A percentile compares a stretch with the other conserved stretches of the same genome.
These are phyloP conservation scores for Nissolia schottii DNA, from an alignment of 306 rosid genomes.

Conservation along the genomic window DNA sequence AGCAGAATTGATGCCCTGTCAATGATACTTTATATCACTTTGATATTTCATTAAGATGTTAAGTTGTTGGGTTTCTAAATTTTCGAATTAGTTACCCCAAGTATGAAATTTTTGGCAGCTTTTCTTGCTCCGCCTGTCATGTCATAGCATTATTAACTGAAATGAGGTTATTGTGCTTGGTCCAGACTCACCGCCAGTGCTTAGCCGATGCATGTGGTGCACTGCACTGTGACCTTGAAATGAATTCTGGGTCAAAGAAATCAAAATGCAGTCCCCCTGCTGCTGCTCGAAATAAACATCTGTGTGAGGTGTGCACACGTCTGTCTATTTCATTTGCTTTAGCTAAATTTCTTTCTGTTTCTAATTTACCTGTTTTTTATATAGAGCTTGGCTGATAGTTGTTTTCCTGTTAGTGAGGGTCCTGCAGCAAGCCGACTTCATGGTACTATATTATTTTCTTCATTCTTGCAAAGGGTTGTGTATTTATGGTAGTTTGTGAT, in stretches of 20 bases:
- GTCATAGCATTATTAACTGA: constrained; percentile 17
- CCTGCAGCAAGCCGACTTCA: constrained; percentile 67
- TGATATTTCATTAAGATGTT: neutral
- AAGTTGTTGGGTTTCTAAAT: neutral
- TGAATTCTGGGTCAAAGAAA: constrained; percentile 44
- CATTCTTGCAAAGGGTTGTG: constrained; percentile 16
- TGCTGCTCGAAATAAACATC: constrained; percentile 59
- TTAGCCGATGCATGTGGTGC: constrained; percentile 80
- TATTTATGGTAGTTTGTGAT: neutral
- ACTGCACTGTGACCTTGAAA: constrained; percentile 58
- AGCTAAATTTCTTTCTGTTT: neutral
- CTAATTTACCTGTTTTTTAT: constrained; percentile 13
- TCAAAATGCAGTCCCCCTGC: constrained; percentile 82
- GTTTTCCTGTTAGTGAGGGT: constrained; percentile 61
- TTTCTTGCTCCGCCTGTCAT: neutral
- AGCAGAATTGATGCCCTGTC: neutral
- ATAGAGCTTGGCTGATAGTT: constrained; percentile 64
- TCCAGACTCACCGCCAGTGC: constrained; percentile 67
- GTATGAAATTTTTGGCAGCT: neutral
- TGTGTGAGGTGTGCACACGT: constrained; percentile 70
- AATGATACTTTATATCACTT: neutral
- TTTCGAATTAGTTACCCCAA: neutral
- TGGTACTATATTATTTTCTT: constrained; percentile 39
- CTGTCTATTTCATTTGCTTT: neutral
- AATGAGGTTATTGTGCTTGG: constrained; percentile 31